Evolutionary conservation across 169 alveolate species (phyloP), one percentile per base, ranked within the genome.

Genomic region (Plasmodium gonderi): DNA sequence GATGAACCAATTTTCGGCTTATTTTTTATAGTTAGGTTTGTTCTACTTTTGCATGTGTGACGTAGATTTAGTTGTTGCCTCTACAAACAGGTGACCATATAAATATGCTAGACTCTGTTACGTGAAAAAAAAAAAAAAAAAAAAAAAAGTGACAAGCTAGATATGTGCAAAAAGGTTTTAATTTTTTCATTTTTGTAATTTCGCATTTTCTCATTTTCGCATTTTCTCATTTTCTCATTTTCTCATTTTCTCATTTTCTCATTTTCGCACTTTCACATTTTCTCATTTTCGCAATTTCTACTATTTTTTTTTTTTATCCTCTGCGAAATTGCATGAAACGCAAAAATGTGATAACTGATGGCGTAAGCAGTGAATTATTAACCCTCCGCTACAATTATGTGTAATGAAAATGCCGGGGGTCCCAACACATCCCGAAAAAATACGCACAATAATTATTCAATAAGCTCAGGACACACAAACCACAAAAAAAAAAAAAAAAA

Each of bases 61-160:
- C 49, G 31, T 82, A 47, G 36, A 51, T 82, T 82, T 68, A 12
- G 40, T 23, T 12, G 29, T 38, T 36, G 0, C 64, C 38, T 82
- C 92, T 8, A 20, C 12, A 33, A 54, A 26, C 23, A n/a, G 17
- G 54, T 45, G 51, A 45, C 29, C 42, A 23, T n/a, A 29, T 82
- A 82, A 26, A 82, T 82, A 82, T 47, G 75, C 75, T 82, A 82
- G 81, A 80, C 83, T 47, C 92, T 82, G 60, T 64, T 45, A 42
- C 45, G 64, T 29, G 31, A 82, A 36, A 29, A 3, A 68, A 64
- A 29, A 47, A 31, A 31, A 49, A 23, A 49, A 23, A n/a, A n/a
- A n/a, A 44, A 75, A 44, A 75, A 75, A 75, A 75, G 17, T 75
- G 36, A 31, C 81, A 17, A 75, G 40, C 67, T 14, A 40, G 67